Base-by-base conservation (phyloP, 73 alveolate genomes). In the Paramecium bursaria region DNA sequence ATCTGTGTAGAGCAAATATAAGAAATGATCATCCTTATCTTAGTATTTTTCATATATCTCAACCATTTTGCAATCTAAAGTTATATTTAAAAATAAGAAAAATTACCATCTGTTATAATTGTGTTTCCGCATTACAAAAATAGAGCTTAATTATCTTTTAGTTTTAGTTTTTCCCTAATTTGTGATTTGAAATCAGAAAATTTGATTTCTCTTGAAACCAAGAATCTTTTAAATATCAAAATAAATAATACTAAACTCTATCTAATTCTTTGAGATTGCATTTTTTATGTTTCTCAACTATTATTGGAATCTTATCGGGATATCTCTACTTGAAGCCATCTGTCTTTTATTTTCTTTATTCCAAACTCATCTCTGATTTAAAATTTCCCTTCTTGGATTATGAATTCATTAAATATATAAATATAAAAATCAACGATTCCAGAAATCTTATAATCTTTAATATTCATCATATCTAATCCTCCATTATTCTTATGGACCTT, bases 401-500 rank as follows among this genome's bases (percentile, higher is more conserved):
- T n/a, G n/a, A n/a, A n/a, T n/a, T n/a, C n/a, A n/a, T n/a, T n/a
- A n/a, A n/a, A n/a, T n/a, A n/a, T n/a, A n/a, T n/a, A n/a, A n/a
- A n/a, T n/a, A n/a, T n/a, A n/a, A n/a, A n/a, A n/a, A n/a, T 67
- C 82, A 67, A 67, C 82, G 82, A 25, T 53, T 35, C 33, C 33
- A 67, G 44, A 39, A 67, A 67, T 67, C 82, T 9, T 39, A 67
- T 67, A 23, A 47, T 47, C 22, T 33, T 42, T 67, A 39, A 2
- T 39, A 39, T 2, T 67, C 82, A 14, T 67, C 47, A 67, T 67
- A 67, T 25, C 21, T 67, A 1, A 47, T 47, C 22, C 29, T 67
- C 82, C 82, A 67, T 17, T 25, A 67, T 2, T 67, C 82, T 67
- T 67, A 67, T 67, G 82, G 82, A 35, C 82, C 82, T 42, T 67